These are phyloP conservation scores for Phytophthora niederhauseri DNA, from an alignment of 352 stramenopile species.

Conservation along the genomic window DNA sequence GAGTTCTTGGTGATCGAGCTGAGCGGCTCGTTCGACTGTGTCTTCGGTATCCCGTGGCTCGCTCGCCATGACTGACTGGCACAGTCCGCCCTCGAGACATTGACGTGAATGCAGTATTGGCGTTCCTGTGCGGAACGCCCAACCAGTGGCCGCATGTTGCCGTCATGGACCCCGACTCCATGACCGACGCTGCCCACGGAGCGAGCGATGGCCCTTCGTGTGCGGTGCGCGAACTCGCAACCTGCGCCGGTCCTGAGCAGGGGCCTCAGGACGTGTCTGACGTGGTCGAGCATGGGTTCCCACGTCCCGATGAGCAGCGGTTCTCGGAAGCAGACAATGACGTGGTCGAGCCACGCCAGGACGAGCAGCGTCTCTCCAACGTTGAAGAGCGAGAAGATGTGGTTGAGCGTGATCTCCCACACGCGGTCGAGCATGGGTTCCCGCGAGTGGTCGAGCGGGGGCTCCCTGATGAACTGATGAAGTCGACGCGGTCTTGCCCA, in stretches of 20 bases:
- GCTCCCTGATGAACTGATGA: conserved; percentile 2
- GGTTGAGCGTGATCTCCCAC: background rate
- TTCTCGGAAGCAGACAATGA: background rate
- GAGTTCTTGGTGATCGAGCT: conserved; percentile 44
- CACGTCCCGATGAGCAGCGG: no score
- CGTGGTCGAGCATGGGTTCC: conserved; percentile 24
- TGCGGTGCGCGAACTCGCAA: background rate
- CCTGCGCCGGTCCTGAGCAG: conserved; percentile 13
- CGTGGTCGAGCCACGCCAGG: background rate
- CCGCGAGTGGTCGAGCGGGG: no score
- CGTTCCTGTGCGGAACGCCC: no score
- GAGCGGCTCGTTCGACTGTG: conserved; percentile 29
- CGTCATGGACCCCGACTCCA: background rate
- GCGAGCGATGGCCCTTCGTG: background rate
- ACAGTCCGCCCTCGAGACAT: no score
- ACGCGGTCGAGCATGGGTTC: no score
- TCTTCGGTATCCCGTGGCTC: conserved; percentile 16
- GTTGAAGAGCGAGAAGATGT: background rate
- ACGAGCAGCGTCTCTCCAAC: background rate
- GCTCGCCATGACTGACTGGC: no score
- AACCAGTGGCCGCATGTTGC: conserved; percentile 1
- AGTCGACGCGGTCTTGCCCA: conserved; percentile 3
- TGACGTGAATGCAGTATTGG: no score
- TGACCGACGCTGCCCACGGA: background rate
- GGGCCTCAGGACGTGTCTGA: conserved; percentile 16